Conservation (phyloP, 2,329 filamentous ascomycete genomes). For the Penicillium brasilianum region DNA sequence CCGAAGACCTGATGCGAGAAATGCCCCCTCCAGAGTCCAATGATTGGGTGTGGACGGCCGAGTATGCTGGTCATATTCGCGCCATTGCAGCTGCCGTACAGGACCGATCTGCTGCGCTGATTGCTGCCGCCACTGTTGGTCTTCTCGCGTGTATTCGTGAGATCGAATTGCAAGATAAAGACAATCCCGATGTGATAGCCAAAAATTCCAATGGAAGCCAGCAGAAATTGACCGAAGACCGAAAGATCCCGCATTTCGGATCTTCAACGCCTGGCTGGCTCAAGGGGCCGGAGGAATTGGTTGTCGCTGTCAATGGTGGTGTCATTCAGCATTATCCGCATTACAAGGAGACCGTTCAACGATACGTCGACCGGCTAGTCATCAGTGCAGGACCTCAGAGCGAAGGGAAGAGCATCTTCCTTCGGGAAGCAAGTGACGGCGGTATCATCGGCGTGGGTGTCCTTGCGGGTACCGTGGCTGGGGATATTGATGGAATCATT, state of each 20-base stretch:
- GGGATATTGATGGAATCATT: slow-evolving; percentile 38
- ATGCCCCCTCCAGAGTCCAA: slow-evolving; percentile 49
- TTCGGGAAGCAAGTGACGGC: slow-evolving; percentile 57
- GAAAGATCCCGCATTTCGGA: slow-evolving; percentile 20
- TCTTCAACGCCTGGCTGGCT: slow-evolving; percentile 35
- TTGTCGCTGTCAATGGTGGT: slow-evolving; percentile 77
- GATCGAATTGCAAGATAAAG: slow-evolving; percentile 50
- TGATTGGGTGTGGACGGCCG: slow-evolving; percentile 65
- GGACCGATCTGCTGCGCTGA: slow-evolving; percentile 69
- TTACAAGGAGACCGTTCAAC: slow-evolving; percentile 69
- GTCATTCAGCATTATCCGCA: slow-evolving; percentile 77
- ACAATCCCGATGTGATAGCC: slow-evolving; percentile 19
- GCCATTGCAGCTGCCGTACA: slow-evolving; percentile 71
- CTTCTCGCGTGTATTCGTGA: slow-evolving; percentile 70
- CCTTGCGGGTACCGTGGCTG: slow-evolving; percentile 51
- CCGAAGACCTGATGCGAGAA: slow-evolving; percentile 53
- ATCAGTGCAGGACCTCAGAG: slow-evolving; percentile 47
- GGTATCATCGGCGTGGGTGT: slow-evolving; percentile 59
- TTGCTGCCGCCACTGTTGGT: slow-evolving; percentile 71
- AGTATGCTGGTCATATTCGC: slow-evolving; percentile 63
- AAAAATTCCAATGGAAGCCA: neutral
- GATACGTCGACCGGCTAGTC: slow-evolving; percentile 65
- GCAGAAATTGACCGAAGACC: slow-evolving; percentile 6
- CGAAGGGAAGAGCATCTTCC: slow-evolving; percentile 54
- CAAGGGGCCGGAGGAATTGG: slow-evolving; percentile 60